Base-by-base conservation (phyloP, 257 asterid species). In the Henckelia pumila region DNA sequence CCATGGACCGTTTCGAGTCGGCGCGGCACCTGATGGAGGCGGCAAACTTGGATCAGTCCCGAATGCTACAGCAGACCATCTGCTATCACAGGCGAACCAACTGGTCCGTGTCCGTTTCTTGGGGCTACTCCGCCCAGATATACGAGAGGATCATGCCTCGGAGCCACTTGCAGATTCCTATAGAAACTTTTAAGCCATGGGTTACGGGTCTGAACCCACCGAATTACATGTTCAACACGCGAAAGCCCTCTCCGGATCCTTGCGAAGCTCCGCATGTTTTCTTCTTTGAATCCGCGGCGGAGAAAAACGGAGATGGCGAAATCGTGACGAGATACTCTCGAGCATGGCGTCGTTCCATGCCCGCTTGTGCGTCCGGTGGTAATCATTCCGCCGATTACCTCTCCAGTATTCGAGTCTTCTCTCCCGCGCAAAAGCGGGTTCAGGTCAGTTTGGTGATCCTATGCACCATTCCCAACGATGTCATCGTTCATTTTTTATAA, bases 111-210 rank as follows among this genome's bases (percentile, higher is more conserved):
- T 76, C 85, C 13, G 63, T 68, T 22, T 72, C 85, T 0, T 80
- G 81, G 77, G 85, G 82, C 32, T 80, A 80, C 30, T 56, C 80
- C 0, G 59, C 74, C 22, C 78, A 80, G n/a, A 1, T 80, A 5
- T 80, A 77, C 17, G 78, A 77, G 63, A 6, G 68, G 28, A 44
- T 75, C 7, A 8, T 77, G 11, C 71, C 57, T 9, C 75, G 80
- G 6, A 80, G 85, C 62, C 11, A 55, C 19, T 73, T 83, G 1
- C 76, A 68, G 49, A 71, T 19, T 29, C 81, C 85, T 4, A 64
- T 78, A 14, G 64, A 78, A 63, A 83, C 85, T 0, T 83, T 83
- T 61, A 29, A 55, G 3, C 73, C 72, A 2, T 83, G 88, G 88
- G 25, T 49, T 62, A 52, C 52, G 13, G 32, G n/a, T 0, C 68